These are phyloP conservation scores for Fusarium transvaalense DNA, from an alignment of 2,329 filamentous ascomycete species.

Conservation along the genomic window DNA sequence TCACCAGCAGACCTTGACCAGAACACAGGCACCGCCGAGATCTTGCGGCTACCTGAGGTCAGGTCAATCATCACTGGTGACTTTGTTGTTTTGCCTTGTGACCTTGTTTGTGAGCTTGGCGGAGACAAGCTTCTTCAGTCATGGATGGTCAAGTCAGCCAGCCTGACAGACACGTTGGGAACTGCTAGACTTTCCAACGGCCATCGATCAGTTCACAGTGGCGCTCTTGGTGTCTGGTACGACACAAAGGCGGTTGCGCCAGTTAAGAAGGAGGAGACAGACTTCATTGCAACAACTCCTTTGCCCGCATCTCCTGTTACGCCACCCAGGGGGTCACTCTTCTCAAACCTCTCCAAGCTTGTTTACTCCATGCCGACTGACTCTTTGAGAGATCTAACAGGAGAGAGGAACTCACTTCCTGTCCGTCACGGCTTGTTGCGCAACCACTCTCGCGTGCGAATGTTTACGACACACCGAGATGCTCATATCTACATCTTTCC, in stretches of 20 bases:
- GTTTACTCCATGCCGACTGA: slow-evolving; percentile 91
- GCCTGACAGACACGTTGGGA: slow-evolving; percentile 72
- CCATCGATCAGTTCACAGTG: slow-evolving; percentile 66
- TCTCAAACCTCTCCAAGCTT: slow-evolving; percentile 78
- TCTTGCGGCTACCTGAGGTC: slow-evolving; percentile 86
- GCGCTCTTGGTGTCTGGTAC: slow-evolving; percentile 92
- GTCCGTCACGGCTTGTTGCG: slow-evolving; percentile 81
- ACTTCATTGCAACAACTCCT: slow-evolving; percentile 86
- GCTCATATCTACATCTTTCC: slow-evolving; percentile 96
- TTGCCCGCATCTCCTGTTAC: slow-evolving; percentile 66
- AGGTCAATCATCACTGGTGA: slow-evolving; percentile 82
- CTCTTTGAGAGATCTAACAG: slow-evolving; percentile 84
- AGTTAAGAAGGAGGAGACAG: slow-evolving; percentile 91
- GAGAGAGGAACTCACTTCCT: slow-evolving; percentile 78
- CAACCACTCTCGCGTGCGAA: slow-evolving; percentile 79
- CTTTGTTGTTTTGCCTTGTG: slow-evolving; percentile 92
- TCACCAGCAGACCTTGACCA: slow-evolving; percentile 81
- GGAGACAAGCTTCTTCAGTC: slow-evolving; percentile 86
- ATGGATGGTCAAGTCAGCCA: slow-evolving; percentile 89
- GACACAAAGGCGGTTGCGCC: slow-evolving; percentile 81
- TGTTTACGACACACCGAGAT: slow-evolving; percentile 87
- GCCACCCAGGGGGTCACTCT: slow-evolving; percentile 69
- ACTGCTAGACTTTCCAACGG: slow-evolving; percentile 58
- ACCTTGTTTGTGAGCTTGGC: slow-evolving; percentile 89
- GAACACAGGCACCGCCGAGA: slow-evolving; percentile 89